phyloP scores from a whole-genome alignment of 108 stramenopile species.

The Mayamaea pseudoterrestris region DNA sequence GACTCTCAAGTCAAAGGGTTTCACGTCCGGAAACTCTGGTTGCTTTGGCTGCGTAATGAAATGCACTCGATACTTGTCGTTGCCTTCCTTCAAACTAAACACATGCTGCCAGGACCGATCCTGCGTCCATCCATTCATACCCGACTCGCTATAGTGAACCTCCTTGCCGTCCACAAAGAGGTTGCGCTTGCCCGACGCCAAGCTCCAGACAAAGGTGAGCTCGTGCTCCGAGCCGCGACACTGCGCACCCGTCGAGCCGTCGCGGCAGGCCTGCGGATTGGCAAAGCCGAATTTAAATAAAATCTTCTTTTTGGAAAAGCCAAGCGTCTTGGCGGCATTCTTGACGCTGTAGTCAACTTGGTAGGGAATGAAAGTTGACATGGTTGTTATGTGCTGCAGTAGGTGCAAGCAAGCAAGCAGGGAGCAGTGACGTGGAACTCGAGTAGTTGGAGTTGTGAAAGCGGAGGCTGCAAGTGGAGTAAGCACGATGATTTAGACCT shows the following conservation, averaged over 20 bases:
- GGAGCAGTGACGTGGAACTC: no score
- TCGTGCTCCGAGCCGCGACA: slow-evolving; percentile 84
- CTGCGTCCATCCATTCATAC: slow-evolving; percentile 39
- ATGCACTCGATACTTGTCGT: slow-evolving; percentile 21
- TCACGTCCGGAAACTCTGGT: slow-evolving; percentile 18
- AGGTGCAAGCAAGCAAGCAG: no score
- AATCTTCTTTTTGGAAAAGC: slow-evolving; percentile 65
- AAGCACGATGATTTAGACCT: no score
- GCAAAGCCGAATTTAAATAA: slow-evolving; percentile 78
- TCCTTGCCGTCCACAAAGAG: slow-evolving; percentile 59
- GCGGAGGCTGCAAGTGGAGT: no score
- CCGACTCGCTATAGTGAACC: slow-evolving; percentile 49
- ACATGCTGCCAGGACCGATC: slow-evolving; percentile 42
- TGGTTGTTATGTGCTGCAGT: slow-evolving; percentile 2
- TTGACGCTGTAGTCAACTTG: slow-evolving; percentile 35
- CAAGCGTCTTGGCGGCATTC: slow-evolving; percentile 57
- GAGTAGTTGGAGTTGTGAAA: no score
- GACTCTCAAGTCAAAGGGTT: slow-evolving; percentile 42
- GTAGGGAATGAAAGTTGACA: slow-evolving; percentile 27
- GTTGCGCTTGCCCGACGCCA: slow-evolving; percentile 67
- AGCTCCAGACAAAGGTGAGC: slow-evolving; percentile 58
- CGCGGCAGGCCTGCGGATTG: slow-evolving; percentile 31
- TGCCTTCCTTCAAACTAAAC: slow-evolving; percentile 23
- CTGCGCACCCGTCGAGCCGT: slow-evolving; percentile 45
- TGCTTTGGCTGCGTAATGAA: slow-evolving; percentile 31